Evolutionary conservation across 768 basidiomycete genomes (phyloP), one percentile per base, ranked within the genome.

Genomic region (Tricholomella constricta): DNA sequence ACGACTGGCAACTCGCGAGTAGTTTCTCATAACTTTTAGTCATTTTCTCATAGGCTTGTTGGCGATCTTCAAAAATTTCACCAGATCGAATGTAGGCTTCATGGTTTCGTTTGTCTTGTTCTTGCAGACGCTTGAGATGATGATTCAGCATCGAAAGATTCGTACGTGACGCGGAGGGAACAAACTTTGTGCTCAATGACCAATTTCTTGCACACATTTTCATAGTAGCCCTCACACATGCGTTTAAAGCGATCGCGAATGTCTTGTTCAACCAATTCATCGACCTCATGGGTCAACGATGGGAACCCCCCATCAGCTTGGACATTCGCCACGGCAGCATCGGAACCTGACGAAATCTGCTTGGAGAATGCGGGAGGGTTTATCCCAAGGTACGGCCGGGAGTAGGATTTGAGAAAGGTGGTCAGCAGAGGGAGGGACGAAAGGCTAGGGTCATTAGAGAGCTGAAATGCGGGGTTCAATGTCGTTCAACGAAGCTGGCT

Each of bases 51-150:
- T 99, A 99, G 9, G 91, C 94, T 69, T 98, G 95, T 68, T 98
- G 96, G 29, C 97, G 84, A 68, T 99, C 97, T 65, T 99, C 97
- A 61, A 99, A 99, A 57, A 99, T 98, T 71, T 99, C 96, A 23
- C 97, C 97, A 2, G 95, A 98, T 27, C 95, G 92, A 60, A 99
- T 98, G 66, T 99, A 99, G 52, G 97, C 97, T 75, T 99, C 97
- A 66, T 98, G 96, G 63, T 99, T 99, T 45, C 89, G 81, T 57
- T 88, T 87, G 69, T 98, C 97, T 72, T 97, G 95, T 59, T 97
- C 94, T 86, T 98, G 94, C 41, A 99, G 78, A 43, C 89, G 86
- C 96, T 98, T 63, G 25, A 47, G 51, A 54, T 54, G 32, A 41
- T 15, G 29, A 36, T 38, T 42, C 19, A 48, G 35, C 43, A 35